Evolutionary conservation across 805 yeast genomes (phyloP).

Genomic region (Yamadazyma takamatsuzukensis): DNA sequence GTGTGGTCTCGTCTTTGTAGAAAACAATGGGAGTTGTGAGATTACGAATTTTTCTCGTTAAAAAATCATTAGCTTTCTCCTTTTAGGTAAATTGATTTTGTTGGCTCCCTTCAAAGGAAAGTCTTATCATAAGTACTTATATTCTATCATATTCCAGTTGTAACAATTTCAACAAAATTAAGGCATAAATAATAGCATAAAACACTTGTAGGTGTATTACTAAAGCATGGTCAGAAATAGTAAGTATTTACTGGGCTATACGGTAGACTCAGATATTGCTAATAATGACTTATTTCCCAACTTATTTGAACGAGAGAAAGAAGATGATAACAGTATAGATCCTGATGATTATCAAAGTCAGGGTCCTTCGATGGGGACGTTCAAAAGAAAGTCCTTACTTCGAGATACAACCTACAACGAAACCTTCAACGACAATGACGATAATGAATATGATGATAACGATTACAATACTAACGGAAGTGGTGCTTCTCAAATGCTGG

Average conservation of each 20-base stretch:
- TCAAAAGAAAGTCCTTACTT: slow-evolving; percentile 7
- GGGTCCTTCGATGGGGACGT: slow-evolving; percentile 1
- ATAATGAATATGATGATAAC: slow-evolving; percentile 1
- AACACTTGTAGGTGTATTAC: no score
- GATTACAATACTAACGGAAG: background rate
- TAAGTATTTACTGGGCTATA: slow-evolving; percentile 14
- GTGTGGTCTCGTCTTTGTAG: no score
- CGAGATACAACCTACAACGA: slow-evolving; percentile 6
- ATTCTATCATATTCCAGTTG: no score
- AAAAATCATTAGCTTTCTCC: no score
- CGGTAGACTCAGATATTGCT: slow-evolving; percentile 13
- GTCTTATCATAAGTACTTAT: no score
- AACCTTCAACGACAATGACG: slow-evolving; percentile 2
- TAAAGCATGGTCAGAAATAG: no score
- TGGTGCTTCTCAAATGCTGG: background rate
- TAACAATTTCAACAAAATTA: no score
- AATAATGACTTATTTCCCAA: slow-evolving; percentile 13
- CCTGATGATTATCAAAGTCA: slow-evolving; percentile 1
- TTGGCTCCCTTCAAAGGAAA: no score
- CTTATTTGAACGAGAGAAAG: slow-evolving; percentile 5
- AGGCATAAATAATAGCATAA: no score
- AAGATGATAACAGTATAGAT: slow-evolving; percentile 5
- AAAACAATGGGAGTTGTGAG: no score
- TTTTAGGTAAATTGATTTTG: no score
- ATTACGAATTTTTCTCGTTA: no score